phyloP scores from a whole-genome alignment of 2,329 filamentous ascomycete genomes.

The Neonectria neomacrospora region DNA sequence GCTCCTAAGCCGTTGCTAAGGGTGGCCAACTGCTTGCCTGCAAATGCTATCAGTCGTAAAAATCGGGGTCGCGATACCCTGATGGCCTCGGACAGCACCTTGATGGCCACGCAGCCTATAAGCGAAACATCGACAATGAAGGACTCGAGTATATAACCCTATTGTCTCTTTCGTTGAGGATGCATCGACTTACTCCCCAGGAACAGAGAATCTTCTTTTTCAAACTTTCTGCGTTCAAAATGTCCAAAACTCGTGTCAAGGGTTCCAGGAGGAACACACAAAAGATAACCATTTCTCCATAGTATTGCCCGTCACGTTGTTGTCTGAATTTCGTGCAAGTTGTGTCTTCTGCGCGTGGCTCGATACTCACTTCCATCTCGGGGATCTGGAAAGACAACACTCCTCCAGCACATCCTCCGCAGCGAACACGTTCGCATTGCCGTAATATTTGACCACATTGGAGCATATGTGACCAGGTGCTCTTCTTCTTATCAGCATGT shows the following conservation, averaged over 20 bases:
- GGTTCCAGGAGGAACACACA: conserved; percentile 27
- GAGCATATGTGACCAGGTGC: conserved; percentile 57
- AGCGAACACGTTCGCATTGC: conserved; percentile 76
- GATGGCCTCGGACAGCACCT: conserved; percentile 34
- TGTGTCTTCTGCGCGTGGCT: background rate
- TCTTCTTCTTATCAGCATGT: background rate
- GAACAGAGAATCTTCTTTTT: no score
- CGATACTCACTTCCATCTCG: conserved; percentile 41
- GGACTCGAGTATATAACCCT: conserved; percentile 19
- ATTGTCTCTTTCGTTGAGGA: background rate
- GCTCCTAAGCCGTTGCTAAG: background rate
- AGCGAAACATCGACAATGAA: conserved; percentile 3
- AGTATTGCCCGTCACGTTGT: conserved; percentile 48
- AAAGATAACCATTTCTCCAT: conserved; percentile 31
- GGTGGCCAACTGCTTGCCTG: conserved; percentile 21
- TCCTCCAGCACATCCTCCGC: conserved; percentile 74
- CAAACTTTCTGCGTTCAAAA: conserved; percentile 12
- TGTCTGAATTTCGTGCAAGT: conserved; percentile 50
- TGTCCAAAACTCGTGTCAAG: conserved; percentile 34
- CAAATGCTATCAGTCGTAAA: conserved; percentile 32
- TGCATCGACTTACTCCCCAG: no score
- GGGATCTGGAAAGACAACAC: conserved; percentile 78
- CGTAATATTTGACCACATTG: conserved; percentile 80
- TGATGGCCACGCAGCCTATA: conserved; percentile 34
- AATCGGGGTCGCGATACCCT: conserved; percentile 27